Evolutionary conservation across 129 eudicot genomes (phyloP).

Genomic region (Saposhnikovia divaricata): DNA sequence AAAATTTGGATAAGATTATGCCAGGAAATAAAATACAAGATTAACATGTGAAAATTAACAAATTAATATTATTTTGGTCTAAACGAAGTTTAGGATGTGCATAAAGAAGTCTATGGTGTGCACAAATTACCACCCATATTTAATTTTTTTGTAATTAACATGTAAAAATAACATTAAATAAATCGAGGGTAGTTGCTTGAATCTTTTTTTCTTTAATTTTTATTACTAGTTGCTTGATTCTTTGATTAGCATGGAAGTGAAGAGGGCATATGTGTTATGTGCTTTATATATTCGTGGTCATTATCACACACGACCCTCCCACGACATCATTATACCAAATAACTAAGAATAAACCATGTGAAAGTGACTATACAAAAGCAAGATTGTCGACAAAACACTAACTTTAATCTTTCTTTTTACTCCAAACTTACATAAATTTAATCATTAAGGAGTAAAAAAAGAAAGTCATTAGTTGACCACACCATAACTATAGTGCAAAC

Average conservation of each 20-base stretch:
- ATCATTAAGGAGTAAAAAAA: not conserved
- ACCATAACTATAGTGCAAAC: slow-evolving; percentile 1
- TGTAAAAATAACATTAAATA: no score
- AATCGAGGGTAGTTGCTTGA: no score
- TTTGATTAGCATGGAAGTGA: not conserved
- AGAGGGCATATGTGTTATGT: not conserved
- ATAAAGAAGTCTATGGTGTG: no score
- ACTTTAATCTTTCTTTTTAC: not conserved
- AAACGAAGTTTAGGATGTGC: no score
- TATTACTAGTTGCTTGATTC: no score
- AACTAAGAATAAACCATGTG: not conserved
- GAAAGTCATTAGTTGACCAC: not conserved
- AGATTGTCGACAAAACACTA: not conserved
- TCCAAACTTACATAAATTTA: not conserved
- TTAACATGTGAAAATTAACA: no score
- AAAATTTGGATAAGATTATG: no score
- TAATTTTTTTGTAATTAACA: no score
- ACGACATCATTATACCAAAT: not conserved
- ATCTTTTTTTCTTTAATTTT: not conserved
- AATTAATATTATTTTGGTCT: no score
- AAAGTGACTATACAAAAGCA: slow-evolving; percentile 13
- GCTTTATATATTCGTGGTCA: not conserved
- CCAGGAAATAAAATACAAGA: no score
- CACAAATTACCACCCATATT: no score
- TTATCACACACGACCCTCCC: slow-evolving; percentile 2